Base-by-base conservation (phyloP, 768 basidiomycete species). In the Terana coerulea region DNA sequence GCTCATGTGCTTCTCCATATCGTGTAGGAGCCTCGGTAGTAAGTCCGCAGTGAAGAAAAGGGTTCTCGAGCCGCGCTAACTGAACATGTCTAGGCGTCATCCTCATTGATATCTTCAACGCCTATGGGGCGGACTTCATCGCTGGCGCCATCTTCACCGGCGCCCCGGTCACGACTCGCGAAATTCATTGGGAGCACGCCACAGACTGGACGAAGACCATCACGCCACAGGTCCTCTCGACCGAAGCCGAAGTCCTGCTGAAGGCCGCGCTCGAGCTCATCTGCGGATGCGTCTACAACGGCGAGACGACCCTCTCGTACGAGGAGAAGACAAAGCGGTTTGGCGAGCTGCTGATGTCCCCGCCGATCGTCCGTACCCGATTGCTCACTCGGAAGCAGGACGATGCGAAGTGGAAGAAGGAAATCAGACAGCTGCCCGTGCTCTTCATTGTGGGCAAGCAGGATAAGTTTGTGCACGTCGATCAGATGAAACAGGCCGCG, bases 61-160 rank as follows among this genome's bases (percentile, higher is more conserved):
- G n/a, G n/a, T n/a, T 26, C 35, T 14, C 15, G 30, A 26, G 17
- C 33, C 14, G 25, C 14, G 12, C 28, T 26, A 21, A 12, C 25
- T 10, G 8, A 9, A 52, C 12, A 21, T 36, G 25, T 29, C 25
- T 34, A 49, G 53, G 25, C n/a, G 10, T 31, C 14, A 30, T 33
- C 24, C 11, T 51, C 24, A 41, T 49, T 1, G 53, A 54, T 35
- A 53, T 63, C 19, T 49, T 60, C 11, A 51, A 52, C 24, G 54
- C 56, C 10, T 61, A 44, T 46, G 59, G 62, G 5, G 40, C 54
- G 1, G 53, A 57, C 33, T 58, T 53, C 51, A 53, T 63, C 30
- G 47, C 56, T 1, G 61, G 61, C 30, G 45, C 59, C 39, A 53
- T 65, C 43, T 62, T 57, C 55, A 22, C 49, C 47, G 64, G 64